Evolutionary conservation across 805 yeast species (phyloP).

Genomic region (Torulaspora quercuum): DNA sequence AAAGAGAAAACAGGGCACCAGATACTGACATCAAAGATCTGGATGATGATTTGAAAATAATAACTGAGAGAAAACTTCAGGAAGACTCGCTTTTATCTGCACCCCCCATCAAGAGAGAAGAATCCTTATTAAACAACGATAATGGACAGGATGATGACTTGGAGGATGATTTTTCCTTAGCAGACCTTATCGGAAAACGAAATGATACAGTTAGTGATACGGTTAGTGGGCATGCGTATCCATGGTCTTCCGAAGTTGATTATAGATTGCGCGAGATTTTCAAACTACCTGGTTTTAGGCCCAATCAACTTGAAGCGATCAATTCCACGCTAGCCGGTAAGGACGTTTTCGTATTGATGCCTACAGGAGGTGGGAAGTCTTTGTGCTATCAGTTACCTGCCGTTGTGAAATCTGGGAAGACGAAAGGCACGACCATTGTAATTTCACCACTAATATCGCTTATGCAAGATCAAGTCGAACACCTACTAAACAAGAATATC

Average conservation of each 20-base stretch:
- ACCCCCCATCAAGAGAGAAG: constrained; percentile 13
- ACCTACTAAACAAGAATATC: constrained; percentile 61
- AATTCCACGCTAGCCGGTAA: constrained; percentile 69
- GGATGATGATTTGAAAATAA: constrained; percentile 36
- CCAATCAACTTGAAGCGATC: constrained; percentile 83
- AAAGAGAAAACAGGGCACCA: constrained; percentile 34
- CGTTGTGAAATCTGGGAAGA: constrained; percentile 65
- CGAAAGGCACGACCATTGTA: constrained; percentile 84
- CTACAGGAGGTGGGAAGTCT: constrained; percentile 98
- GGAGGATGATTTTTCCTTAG: constrained; percentile 28
- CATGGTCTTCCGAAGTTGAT: constrained; percentile 70
- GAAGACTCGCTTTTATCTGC: constrained; percentile 12
- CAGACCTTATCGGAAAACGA: constrained; percentile 16
- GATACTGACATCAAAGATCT: constrained; percentile 26
- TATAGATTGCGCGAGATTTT: constrained; percentile 56
- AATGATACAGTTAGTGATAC: constrained; percentile 9
- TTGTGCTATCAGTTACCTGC: constrained; percentile 95
- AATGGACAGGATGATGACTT: constrained; percentile 20
- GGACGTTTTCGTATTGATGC: constrained; percentile 95
- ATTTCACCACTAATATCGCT: constrained; percentile 91
- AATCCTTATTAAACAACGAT: constrained; percentile 5
- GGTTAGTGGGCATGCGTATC: constrained; percentile 18
- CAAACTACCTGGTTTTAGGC: constrained; percentile 63
- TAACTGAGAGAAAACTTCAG: constrained; percentile 32
- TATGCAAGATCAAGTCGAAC: constrained; percentile 96